Conservation (phyloP, 75 land plant genomes). For the Gnetum montanum region DNA sequence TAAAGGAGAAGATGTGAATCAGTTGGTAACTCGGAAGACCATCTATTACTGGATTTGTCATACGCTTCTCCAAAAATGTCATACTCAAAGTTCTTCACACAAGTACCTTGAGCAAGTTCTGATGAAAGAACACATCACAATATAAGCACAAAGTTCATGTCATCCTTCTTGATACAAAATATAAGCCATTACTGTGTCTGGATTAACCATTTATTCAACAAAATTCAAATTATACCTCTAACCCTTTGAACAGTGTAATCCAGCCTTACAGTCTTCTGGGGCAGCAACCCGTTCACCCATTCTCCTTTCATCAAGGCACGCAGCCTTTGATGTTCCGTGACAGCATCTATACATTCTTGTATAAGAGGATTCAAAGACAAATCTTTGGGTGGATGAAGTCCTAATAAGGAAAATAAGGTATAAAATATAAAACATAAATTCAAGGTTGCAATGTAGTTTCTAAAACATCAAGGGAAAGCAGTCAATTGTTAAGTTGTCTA, state of each 20-base stretch:
- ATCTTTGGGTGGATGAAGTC: slow-evolving; percentile 39
- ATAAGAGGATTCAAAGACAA: slow-evolving; percentile 45
- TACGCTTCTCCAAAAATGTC: slow-evolving; percentile 63
- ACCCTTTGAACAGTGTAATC: slow-evolving; percentile 82
- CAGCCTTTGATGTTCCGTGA: slow-evolving; percentile 93
- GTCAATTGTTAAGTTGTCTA: not conserved
- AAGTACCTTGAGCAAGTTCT: slow-evolving; percentile 97
- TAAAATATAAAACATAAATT: not conserved
- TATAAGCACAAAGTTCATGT: no score
- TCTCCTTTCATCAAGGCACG: slow-evolving; percentile 94
- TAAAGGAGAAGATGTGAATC: slow-evolving; percentile 65
- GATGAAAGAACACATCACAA: no score
- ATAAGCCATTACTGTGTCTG: no score
- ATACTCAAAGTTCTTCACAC: slow-evolving; percentile 85
- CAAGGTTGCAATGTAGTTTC: no score
- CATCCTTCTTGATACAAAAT: no score
- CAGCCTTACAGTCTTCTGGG: slow-evolving; percentile 75
- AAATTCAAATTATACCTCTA: slow-evolving; percentile 70
- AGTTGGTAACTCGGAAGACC: slow-evolving; percentile 61
- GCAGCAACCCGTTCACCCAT: slow-evolving; percentile 82
- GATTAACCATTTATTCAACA: no score
- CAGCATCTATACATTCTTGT: slow-evolving; percentile 89
- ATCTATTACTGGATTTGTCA: slow-evolving; percentile 64
- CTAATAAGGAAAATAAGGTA: slow-evolving; percentile 17
- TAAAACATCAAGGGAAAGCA: no score